Conservation (phyloP, 106 monocot genomes). For the Hemerocallis citrina region DNA sequence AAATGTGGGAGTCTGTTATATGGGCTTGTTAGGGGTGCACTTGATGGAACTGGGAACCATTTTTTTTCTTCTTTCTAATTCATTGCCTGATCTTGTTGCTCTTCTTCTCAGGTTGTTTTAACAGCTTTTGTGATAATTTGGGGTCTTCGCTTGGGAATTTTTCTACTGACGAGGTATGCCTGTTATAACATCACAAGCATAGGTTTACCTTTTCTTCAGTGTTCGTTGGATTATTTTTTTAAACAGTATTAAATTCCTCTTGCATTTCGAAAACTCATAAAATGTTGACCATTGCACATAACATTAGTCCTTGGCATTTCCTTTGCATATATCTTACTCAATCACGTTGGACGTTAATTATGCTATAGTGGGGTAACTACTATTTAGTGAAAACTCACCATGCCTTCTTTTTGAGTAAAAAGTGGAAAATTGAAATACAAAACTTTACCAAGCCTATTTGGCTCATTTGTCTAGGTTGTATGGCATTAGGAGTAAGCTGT, state of each 20-base stretch:
- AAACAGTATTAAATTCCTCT: background rate
- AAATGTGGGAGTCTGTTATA: background rate
- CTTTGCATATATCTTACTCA: background rate
- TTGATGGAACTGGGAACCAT: background rate
- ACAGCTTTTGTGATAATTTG: constrained; percentile 67
- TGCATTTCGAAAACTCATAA: background rate
- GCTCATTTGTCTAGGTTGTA: no score
- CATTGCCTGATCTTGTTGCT: background rate
- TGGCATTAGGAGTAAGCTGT: no score
- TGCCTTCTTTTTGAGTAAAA: no score
- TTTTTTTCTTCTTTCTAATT: background rate
- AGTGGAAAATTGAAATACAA: no score
- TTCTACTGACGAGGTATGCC: constrained; percentile 75
- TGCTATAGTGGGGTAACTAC: no score
- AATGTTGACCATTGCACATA: background rate
- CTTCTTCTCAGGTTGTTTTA: constrained; percentile 44
- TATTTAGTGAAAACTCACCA: no score
- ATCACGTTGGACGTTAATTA: no score
- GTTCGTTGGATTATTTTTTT: background rate
- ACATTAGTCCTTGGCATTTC: background rate
- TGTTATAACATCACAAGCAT: background rate
- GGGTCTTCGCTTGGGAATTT: constrained; percentile 81
- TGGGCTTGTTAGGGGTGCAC: background rate
- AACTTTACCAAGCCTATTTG: no score
- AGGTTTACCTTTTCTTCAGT: background rate